Conservation (phyloP, 73 alveolate species). For the Paramecium tetraurelia region DNA sequence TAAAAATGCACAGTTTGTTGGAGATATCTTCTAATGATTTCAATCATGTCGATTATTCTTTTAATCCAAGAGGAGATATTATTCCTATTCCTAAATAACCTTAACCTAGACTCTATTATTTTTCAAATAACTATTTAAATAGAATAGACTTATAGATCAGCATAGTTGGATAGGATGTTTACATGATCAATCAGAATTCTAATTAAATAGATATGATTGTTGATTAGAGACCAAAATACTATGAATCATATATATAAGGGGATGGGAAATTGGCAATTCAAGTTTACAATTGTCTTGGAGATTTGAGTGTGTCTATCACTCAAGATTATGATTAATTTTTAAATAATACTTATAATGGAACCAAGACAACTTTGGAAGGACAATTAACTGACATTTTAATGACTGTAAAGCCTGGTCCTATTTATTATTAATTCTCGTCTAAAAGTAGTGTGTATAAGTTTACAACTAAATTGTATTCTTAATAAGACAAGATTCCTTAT, state of each 20-base stretch:
- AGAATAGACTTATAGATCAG: background rate
- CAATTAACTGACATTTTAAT: background rate
- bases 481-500: background rate
- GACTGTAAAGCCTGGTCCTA: slow-evolving; percentile 2
- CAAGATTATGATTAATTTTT: background rate
- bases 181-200: background rate
- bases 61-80: slow-evolving; percentile 18
- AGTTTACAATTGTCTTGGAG: slow-evolving; percentile 29
- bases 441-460: background rate
- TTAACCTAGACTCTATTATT: background rate
- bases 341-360: background rate
- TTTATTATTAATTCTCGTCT: background rate
- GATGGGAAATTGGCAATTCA: slow-evolving; percentile 14
- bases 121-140: background rate
- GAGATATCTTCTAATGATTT: background rate
- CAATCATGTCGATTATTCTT: background rate
- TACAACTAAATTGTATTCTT: background rate
- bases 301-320: background rate
- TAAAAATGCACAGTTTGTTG: background rate
- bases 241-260: background rate
- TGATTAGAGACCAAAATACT: background rate
- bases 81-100: background rate
- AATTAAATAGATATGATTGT: background rate
- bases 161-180: background rate
- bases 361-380: background rate